Evolutionary conservation across 2,329 filamentous ascomycete genomes (phyloP).

Genomic region (Aspergillus sp.): DNA sequence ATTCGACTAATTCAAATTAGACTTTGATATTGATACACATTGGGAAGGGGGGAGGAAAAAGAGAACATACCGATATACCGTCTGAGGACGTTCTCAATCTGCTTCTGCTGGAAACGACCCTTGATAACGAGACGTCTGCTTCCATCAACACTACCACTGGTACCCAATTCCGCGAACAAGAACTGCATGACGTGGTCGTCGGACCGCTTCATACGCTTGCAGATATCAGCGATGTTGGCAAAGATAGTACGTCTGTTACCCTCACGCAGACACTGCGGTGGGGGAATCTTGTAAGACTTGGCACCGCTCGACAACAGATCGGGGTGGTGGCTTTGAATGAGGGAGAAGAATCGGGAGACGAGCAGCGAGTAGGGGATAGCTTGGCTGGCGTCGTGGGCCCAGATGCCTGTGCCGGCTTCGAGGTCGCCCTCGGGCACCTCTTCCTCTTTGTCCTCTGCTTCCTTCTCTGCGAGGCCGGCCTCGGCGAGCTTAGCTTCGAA

Average conservation of each 20-base stretch:
- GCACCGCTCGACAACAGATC: constrained; percentile 85
- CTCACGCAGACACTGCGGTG: constrained; percentile 97
- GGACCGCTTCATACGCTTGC: constrained; percentile 98
- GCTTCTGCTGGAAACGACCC: constrained; percentile 99
- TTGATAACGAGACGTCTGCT: constrained; percentile 94
- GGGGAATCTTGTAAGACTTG: constrained; percentile 98
- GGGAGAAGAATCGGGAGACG: constrained; percentile 88
- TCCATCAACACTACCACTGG: constrained; percentile 91
- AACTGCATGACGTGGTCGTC: constrained; percentile 98
- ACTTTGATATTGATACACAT: background rate
- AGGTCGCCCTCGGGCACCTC: constrained; percentile 70
- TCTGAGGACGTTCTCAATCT: constrained; percentile 94
- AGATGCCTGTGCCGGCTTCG: constrained; percentile 85
- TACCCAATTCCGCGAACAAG: constrained; percentile 97
- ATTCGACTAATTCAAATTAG: constrained; percentile 66
- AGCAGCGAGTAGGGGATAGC: constrained; percentile 82
- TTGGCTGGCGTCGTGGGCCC: constrained; percentile 76
- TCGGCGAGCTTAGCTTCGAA: constrained; percentile 67
- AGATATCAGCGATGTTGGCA: constrained; percentile 97
- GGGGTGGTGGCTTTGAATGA: constrained; percentile 93
- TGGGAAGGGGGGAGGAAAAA: background rate
- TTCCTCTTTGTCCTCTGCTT: constrained; percentile 53
- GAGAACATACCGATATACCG: constrained; percentile 80
- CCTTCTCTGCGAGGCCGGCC: constrained; percentile 60
- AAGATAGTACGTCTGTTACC: constrained; percentile 99